Percentiles rank a stretch among this genome's conserved stretches.
phyloP scores from a whole-genome alignment of 495 filamentous ascomycete genomes.

The Staphylotrichum longicolle region DNA sequence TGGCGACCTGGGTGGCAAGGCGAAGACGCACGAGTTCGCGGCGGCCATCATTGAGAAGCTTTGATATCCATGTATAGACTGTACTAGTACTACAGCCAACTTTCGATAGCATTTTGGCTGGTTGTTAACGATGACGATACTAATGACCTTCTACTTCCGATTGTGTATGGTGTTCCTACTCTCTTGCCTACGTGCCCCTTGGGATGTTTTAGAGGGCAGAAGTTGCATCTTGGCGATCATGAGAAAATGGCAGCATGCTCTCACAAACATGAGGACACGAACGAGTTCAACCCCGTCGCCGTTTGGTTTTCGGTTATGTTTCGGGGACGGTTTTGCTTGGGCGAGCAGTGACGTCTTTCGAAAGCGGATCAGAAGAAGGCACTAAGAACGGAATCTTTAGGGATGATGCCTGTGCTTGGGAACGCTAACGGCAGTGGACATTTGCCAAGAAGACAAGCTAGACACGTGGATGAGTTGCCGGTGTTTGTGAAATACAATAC shows the following conservation, averaged over 20 bases:
- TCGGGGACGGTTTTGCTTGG: no score
- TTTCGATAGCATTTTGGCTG: slow-evolving; percentile 21
- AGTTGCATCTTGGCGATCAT: no score
- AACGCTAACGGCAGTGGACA: not conserved
- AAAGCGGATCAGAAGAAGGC: not conserved
- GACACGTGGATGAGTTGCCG: slow-evolving; percentile 1
- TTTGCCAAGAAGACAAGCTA: not conserved
- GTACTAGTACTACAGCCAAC: slow-evolving; percentile 21
- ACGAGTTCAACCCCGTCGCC: no score
- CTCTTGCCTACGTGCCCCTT: no score
- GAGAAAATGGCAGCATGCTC: no score
- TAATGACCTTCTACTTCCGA: slow-evolving; percentile 12
- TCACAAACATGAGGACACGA: no score
- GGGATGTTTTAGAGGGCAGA: no score
- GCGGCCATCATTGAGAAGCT: slow-evolving; percentile 84
- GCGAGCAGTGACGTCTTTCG: no score
- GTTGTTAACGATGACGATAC: slow-evolving; percentile 20
- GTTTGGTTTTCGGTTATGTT: no score
- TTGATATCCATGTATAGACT: slow-evolving; percentile 43
- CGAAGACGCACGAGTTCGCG: slow-evolving; percentile 90
- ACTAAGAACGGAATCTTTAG: not conserved
- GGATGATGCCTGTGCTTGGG: no score
- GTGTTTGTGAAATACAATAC: not conserved
- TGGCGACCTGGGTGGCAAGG: slow-evolving; percentile 89
- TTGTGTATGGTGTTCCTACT: not conserved